A percentile compares a stretch with the other conserved stretches of the same genome.
phyloP scores from a whole-genome alignment of 1,139 yeast genomes.

The Hyphopichia burtonii region DNA sequence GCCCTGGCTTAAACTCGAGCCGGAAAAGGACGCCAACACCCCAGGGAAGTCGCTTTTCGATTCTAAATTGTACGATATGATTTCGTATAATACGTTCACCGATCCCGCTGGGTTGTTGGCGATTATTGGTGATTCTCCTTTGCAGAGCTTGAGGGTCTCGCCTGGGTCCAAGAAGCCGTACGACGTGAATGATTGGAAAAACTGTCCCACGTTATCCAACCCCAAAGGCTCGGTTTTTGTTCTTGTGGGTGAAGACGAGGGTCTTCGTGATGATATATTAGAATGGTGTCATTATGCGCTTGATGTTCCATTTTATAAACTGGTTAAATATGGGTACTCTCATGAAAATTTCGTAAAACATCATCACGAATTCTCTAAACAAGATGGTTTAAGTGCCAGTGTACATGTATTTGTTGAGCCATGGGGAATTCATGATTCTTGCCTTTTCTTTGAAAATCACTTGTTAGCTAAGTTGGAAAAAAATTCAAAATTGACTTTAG shows the following conservation, averaged over 20 bases:
- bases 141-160: constrained; percentile 9
- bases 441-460: constrained; percentile 33
- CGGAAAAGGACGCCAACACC: constrained; percentile 10
- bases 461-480: constrained; percentile 12
- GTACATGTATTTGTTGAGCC: constrained; percentile 35
- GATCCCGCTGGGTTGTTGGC: constrained; percentile 3
- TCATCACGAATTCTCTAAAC: constrained; percentile 16
- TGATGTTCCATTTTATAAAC: constrained; percentile 21
- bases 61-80: constrained; percentile 31
- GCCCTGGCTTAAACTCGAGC: constrained; percentile 38
- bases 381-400: constrained; percentile 14
- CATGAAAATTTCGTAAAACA: constrained; percentile 18
- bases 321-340: constrained; percentile 25
- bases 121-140: constrained; percentile 12
- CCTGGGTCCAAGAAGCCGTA: constrained; percentile 16
- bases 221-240: constrained; percentile 28
- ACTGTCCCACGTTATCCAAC: constrained; percentile 30
- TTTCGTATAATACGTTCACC: constrained; percentile 14
- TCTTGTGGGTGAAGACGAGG: constrained; percentile 44
- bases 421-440: constrained; percentile 44
- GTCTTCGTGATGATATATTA: constrained; percentile 41
- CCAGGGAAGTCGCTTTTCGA: constrained; percentile 39
- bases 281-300: constrained; percentile 37
- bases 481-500: constrained; percentile 8
- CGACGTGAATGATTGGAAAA: constrained; percentile 30